phyloP scores from a whole-genome alignment of 306 rosid species.

The Cucumis cinereus region DNA sequence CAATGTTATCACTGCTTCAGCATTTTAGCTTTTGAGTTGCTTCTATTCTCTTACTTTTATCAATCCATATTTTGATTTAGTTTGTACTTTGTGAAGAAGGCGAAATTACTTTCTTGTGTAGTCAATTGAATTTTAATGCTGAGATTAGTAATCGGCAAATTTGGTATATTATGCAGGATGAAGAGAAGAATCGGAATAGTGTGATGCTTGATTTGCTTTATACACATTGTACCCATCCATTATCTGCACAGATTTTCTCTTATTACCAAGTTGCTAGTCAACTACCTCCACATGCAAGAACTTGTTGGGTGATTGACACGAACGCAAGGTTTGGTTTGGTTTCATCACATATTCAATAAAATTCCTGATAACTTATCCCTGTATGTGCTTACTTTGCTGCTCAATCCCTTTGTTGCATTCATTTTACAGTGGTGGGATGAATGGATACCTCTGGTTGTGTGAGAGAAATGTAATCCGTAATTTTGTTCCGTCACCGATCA shows the following conservation, averaged over 20 bases:
- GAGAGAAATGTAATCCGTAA: constrained; percentile 55
- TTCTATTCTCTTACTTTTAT: background rate
- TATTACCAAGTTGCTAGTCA: constrained; percentile 33
- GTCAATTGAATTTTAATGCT: background rate
- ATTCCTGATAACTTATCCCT: background rate
- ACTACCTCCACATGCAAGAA: constrained; percentile 27
- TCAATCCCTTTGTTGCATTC: background rate
- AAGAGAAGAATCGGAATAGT: constrained; percentile 63
- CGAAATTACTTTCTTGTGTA: background rate
- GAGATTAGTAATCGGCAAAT: constrained; percentile 12
- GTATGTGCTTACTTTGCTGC: background rate
- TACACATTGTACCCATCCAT: constrained; percentile 46
- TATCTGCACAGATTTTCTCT: constrained; percentile 34
- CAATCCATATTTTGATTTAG: background rate
- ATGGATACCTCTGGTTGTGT: constrained; percentile 59
- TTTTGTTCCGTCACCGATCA: constrained; percentile 54
- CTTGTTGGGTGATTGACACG: constrained; percentile 25
- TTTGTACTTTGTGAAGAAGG: background rate
- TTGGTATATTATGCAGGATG: constrained; percentile 50
- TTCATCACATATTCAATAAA: background rate
- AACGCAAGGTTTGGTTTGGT: constrained; percentile 56
- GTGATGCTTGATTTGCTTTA: constrained; percentile 73
- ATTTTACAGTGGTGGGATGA: constrained; percentile 75
- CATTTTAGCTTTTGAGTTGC: background rate
- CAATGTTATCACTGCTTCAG: background rate